Percentiles rank a stretch among this genome's conserved stretches.
Evolutionary conservation across 257 asterid species (phyloP).

Genomic region (Solanum medicagineum): DNA sequence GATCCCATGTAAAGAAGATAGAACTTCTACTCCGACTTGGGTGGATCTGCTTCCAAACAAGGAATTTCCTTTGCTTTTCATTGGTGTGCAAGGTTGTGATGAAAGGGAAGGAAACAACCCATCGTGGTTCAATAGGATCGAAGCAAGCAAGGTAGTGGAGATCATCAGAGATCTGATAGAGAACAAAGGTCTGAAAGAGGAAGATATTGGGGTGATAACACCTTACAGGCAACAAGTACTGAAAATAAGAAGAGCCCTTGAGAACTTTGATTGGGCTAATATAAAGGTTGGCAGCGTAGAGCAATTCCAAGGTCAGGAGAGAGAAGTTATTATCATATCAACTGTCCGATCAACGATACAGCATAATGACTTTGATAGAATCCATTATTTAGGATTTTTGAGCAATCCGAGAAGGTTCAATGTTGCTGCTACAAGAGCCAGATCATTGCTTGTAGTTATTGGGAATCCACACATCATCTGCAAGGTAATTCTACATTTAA

Average conservation of each 20-base stretch:
- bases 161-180: conserved; percentile 28
- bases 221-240: conserved; percentile 86
- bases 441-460: conserved; percentile 60
- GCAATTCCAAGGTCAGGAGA: conserved; percentile 96
- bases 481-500: conserved; percentile 41
- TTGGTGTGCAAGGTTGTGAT: conserved; percentile 84
- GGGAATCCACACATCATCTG: conserved; percentile 98
- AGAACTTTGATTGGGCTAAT: conserved; percentile 19
- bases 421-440: conserved; percentile 83
- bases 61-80: conserved; percentile 68
- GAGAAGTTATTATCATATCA: conserved; percentile 67
- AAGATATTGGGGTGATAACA: conserved; percentile 82
- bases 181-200: conserved; percentile 44
- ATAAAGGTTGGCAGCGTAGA: conserved; percentile 88
- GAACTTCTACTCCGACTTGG: conserved; percentile 8
- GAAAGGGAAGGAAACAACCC: conserved; percentile 96
- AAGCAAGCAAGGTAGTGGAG: conserved; percentile 87
- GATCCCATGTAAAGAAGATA: conserved; percentile 50
- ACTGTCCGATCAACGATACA: conserved; percentile 88
- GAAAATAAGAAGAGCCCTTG: conserved; percentile 60
- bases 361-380: conserved; percentile 70
- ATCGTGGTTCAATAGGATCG: conserved; percentile 89
- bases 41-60: conserved; percentile 47
- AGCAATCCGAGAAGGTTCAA: conserved; percentile 95
- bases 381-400: conserved; percentile 75